A percentile compares a stretch with the other conserved stretches of the same genome.
phyloP scores from a whole-genome alignment of 2,329 filamentous ascomycete genomes.

The Epichloe bromicola region DNA sequence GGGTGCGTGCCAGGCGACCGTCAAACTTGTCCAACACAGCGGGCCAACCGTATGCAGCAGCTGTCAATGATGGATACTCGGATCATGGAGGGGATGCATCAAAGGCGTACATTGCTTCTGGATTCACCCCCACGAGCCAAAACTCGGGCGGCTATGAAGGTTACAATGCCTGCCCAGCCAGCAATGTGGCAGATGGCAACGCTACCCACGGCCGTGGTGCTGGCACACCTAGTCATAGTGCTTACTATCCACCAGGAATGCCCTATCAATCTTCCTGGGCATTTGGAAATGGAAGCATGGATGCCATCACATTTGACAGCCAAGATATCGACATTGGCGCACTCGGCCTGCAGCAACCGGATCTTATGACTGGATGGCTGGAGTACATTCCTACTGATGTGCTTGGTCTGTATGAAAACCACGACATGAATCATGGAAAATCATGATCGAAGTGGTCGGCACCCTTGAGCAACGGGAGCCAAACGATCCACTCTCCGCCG shows the following conservation, averaged over 20 bases:
- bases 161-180: conserved; percentile 29
- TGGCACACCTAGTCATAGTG: background rate
- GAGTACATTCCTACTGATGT: conserved; percentile 60
- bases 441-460: background rate
- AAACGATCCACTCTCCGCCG: too few species aligned
- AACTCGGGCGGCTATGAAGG: conserved; percentile 30
- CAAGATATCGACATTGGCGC: conserved; percentile 65
- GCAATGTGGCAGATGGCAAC: conserved; percentile 23
- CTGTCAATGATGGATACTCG: conserved; percentile 18
- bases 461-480: background rate
- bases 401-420: conserved; percentile 38
- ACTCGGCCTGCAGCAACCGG: conserved; percentile 42
- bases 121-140: conserved; percentile 29
- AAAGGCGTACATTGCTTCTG: conserved; percentile 20
- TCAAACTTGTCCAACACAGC: conserved; percentile 8
- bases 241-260: conserved; percentile 18
- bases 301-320: conserved; percentile 58
- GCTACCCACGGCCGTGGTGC: background rate
- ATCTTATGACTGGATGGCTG: conserved; percentile 59
- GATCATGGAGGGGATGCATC: conserved; percentile 16
- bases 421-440: conserved; percentile 16
- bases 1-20: conserved; percentile 13
- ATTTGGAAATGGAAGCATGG: conserved; percentile 22
- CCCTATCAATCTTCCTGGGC: conserved; percentile 19
- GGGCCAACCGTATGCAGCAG: conserved; percentile 8